Evolutionary conservation across 2,329 filamentous ascomycete genomes (phyloP), one percentile per base, ranked within the genome.

Genomic region (Cercospora sesami): DNA sequence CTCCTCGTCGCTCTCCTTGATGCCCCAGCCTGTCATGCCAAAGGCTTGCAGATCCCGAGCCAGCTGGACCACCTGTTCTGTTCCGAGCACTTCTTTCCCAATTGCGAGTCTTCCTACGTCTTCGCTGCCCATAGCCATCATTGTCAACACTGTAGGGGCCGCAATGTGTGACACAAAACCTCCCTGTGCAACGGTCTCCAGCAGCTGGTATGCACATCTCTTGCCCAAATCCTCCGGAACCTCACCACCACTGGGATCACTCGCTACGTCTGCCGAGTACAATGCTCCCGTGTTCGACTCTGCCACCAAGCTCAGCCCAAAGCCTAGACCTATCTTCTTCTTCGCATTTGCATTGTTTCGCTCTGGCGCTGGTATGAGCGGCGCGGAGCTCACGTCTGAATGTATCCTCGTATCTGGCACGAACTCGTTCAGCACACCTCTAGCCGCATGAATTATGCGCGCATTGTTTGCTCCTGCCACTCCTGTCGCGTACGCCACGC

Each of bases 81-180:
- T 91, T 0, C 89, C 94, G 57, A 98, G 81, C 0, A 97, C 88
- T 58, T 94, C 91, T 74, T 88, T 89, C 33, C 94, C 93, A 67
- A 99, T 78, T 70, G 92, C 87, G 72, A 99, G 79, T 68, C 95
- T 87, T 4, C 95, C 95, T 14, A 99, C 93, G 79, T 99, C 95
- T 78, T 98, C 95, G 0, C 91, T 92, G 0, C 95, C 95, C 95
- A 99, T 98, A 36, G 94, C 93, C 95, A 99, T 99, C 70, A 99
- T 83, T 18, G 90, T 91, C 63, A 99, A 80, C 71, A 97, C 86
- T 0, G 90, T 94, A 3, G 87, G 84, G 5, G 90, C 89, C 2
- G 92, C 91, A 3, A 90, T 86, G 14, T 84, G 85, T 63, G 89
- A 90, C 3, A 92, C 91, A 78, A 93, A 97, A 1, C 95, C 95